Conservation (phyloP, 1,139 yeast species). For the Debaryomyces sp. region DNA sequence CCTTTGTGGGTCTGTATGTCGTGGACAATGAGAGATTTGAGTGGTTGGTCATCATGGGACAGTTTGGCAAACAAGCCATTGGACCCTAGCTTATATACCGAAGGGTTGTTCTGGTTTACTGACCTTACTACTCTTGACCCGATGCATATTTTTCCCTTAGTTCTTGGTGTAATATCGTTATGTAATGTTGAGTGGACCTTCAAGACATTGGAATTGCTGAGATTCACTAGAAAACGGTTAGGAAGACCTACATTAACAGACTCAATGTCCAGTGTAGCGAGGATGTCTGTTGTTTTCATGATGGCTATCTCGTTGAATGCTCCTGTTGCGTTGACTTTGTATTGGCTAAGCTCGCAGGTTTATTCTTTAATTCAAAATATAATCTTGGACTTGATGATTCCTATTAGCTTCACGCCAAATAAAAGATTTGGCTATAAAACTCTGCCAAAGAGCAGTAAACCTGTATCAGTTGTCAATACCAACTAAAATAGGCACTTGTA, state of each 20-base stretch:
- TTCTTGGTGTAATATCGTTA: slow-evolving; percentile 69
- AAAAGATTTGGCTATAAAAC: slow-evolving; percentile 22
- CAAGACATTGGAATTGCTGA: slow-evolving; percentile 56
- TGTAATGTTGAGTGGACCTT: slow-evolving; percentile 78
- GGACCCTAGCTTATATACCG: slow-evolving; percentile 56
- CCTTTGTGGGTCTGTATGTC: slow-evolving; percentile 89
- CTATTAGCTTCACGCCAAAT: slow-evolving; percentile 56
- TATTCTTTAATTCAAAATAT: slow-evolving; percentile 78
- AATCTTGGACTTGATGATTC: slow-evolving; percentile 67
- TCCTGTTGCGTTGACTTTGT: slow-evolving; percentile 75
- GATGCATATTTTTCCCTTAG: slow-evolving; percentile 64
- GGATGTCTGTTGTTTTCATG: slow-evolving; percentile 76
- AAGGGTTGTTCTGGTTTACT: slow-evolving; percentile 60
- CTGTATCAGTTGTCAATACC: slow-evolving; percentile 6
- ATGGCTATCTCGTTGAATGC: slow-evolving; percentile 88
- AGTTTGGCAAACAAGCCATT: slow-evolving; percentile 49
- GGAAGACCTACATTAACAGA: slow-evolving; percentile 64
- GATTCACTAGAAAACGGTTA: slow-evolving; percentile 40
- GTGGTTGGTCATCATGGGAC: slow-evolving; percentile 69
- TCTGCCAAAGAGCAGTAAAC: background rate
- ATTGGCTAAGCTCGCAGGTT: slow-evolving; percentile 85
- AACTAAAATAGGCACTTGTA: background rate
- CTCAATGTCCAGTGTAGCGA: slow-evolving; percentile 61
- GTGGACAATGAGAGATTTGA: slow-evolving; percentile 70
- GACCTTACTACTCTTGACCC: slow-evolving; percentile 69